Evolutionary conservation across 1,284 basidiomycete species (phyloP), one percentile per base, ranked within the genome.

Genomic region (Pulchroboletus neoregius): DNA sequence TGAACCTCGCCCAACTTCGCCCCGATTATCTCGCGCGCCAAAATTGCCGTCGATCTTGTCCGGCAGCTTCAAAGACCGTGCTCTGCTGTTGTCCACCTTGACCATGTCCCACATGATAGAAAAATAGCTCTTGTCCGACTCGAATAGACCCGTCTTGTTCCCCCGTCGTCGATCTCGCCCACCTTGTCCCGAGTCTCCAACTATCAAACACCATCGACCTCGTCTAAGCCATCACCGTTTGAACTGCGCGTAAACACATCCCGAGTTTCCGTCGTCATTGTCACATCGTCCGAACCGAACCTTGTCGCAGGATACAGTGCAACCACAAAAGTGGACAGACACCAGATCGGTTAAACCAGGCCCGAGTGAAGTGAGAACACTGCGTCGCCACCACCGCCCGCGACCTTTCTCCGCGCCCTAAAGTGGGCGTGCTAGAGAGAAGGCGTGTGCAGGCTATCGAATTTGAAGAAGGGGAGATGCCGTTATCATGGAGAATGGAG

Each of bases 341-440:
- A 31, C 45, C 41, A 26, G 38, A 46, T 37, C 39, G 5, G 9
- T 38, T 31, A 27, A 52, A 44, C 15, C 7, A 35, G 40, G 26
- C 33, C 38, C 10, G 6, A 30, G 31, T 0, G 16, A 42, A n/a
- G n/a, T n/a, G n/a, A n/a, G 28, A 39, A 55, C 39, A 38, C 15
- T 26, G 3, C 13, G 4, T 28, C 4, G 28, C 47, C 48, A 49
- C 48, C 50, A 49, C 40, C 31, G 32, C 58, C 45, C 1, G 22
- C 36, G 16, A 41, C 44, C 44, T 35, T 28, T 39, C 45, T 52
- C 54, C 30, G 55, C 37, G 46, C 51, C 54, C 57, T 55, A 22
- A 47, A 36, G 20, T 47, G 47, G 51, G 55, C 57, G 39, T 44
- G 9, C 52, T 46, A 22, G 55, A 58, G 46, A 58, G 6, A 36